phyloP scores from a whole-genome alignment of 257 asterid genomes.

The Scutellaria barbata region DNA sequence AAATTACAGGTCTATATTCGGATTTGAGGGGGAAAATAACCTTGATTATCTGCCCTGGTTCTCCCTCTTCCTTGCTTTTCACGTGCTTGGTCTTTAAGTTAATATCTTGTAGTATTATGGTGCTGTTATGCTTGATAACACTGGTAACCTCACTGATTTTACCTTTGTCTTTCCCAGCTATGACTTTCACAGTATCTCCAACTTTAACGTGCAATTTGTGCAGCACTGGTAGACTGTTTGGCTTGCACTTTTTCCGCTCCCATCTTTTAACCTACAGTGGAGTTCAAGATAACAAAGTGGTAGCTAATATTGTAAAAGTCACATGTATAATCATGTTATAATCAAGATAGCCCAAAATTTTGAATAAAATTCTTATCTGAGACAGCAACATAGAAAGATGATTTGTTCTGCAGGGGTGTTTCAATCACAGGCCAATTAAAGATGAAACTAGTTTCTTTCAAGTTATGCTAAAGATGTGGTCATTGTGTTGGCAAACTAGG shows the following conservation, averaged over 20 bases:
- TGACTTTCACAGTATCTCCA: conserved; percentile 91
- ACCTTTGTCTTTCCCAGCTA: conserved; percentile 91
- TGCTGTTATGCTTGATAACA: conserved; percentile 80
- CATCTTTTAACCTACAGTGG: conserved; percentile 74
- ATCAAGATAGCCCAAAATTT: background rate
- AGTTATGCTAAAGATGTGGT: background rate
- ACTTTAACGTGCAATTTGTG: conserved; percentile 92
- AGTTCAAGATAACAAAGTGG: conserved; percentile 15
- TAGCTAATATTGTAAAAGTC: background rate
- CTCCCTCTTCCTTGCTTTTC: conserved; percentile 81
- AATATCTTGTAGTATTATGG: conserved; percentile 64
- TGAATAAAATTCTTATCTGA: background rate
- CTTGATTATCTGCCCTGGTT: conserved; percentile 89
- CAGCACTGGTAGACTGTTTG: conserved; percentile 90
- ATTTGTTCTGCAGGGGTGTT: background rate
- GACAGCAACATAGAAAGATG: background rate
- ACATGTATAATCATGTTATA: too few species aligned
- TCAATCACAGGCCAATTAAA: conserved; percentile 9
- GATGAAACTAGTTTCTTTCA: conserved; percentile 8
- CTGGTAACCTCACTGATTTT: conserved; percentile 76
- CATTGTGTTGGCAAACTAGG: background rate
- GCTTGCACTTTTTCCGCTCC: conserved; percentile 96
- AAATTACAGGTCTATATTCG: background rate
- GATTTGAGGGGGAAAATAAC: conserved; percentile 40
- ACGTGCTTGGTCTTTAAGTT: conserved; percentile 97